phyloP scores from a whole-genome alignment of 192 early-diverging fungal species.

The Backusella liffmaniae region DNA sequence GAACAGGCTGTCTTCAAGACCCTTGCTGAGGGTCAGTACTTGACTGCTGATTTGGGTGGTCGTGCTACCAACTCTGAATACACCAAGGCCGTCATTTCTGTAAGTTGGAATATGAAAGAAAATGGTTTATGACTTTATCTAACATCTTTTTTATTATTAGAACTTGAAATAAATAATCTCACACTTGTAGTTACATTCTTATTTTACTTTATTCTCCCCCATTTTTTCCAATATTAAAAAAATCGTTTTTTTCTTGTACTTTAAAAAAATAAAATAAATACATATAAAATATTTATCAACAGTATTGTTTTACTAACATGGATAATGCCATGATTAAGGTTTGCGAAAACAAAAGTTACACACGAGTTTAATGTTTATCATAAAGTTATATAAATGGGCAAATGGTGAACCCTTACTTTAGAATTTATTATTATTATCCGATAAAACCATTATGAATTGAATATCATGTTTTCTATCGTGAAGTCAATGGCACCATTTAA shows the following conservation, averaged over 20 bases:
- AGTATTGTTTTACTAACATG: too few relatives aligned
- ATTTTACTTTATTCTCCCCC: not conserved
- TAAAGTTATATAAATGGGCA: too few relatives aligned
- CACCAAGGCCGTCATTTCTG: constrained; percentile 82
- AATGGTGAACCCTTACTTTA: too few relatives aligned
- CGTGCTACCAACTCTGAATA: constrained; percentile 77
- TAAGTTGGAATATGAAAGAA: constrained; percentile 3
- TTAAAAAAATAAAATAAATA: constrained; percentile 8
- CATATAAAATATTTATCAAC: not conserved
- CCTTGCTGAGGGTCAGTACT: constrained; percentile 87
- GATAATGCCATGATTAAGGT: too few relatives aligned
- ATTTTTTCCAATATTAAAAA: constrained; percentile 6
- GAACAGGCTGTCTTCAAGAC: constrained; percentile 90
- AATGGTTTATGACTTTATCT: not conserved
- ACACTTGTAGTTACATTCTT: not conserved
- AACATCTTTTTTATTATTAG: not conserved
- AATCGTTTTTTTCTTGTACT: constrained; percentile 3
- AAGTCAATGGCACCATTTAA: too few relatives aligned
- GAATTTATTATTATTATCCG: too few relatives aligned
- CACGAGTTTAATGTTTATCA: too few relatives aligned
- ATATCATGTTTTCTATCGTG: too few relatives aligned
- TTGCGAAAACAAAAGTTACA: too few relatives aligned
- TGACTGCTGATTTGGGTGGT: constrained; percentile 94
- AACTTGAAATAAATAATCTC: constrained; percentile 2
- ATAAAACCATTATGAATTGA: too few relatives aligned